A percentile compares a stretch with the other conserved stretches of the same genome.
Conservation (phyloP, 164 flowering plant species). For the Saururus chinensis region DNA sequence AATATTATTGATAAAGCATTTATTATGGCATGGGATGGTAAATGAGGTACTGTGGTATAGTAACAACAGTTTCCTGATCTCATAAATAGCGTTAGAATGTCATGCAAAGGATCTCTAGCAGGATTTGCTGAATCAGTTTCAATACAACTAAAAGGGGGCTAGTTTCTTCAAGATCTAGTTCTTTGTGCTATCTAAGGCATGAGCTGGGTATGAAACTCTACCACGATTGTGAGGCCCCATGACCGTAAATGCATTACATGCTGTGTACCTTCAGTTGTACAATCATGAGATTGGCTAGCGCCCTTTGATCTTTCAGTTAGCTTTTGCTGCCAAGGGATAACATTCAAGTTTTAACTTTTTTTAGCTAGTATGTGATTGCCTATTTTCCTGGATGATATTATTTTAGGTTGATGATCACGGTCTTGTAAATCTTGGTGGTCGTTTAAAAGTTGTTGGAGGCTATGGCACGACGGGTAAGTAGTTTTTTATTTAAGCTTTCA, state of each 20-base stretch:
- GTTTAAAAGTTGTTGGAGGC: constrained; percentile 42
- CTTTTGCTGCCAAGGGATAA: no score
- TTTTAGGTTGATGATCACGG: constrained; percentile 52
- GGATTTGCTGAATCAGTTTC: neutral
- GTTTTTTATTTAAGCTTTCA: neutral
- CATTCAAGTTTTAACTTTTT: neutral
- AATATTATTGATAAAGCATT: no score
- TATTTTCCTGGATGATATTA: neutral
- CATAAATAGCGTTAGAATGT: no score
- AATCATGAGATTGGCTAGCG: neutral
- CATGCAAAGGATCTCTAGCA: no score
- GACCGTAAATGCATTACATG: neutral
- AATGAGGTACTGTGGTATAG: no score
- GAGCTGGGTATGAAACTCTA: neutral
- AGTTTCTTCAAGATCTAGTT: neutral
- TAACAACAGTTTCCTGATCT: no score
- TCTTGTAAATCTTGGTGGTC: constrained; percentile 44
- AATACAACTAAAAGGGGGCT: no score
- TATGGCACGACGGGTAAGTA: constrained; percentile 46
- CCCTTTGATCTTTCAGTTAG: no score
- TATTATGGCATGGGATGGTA: no score
- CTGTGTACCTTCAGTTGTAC: neutral
- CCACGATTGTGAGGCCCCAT: no score
- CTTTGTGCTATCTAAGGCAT: neutral
- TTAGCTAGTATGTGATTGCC: neutral